A percentile compares a stretch with the other conserved stretches of the same genome.
These are phyloP conservation scores for Hymenoscyphus infarciens DNA, from an alignment of 2,329 filamentous ascomycete genomes.

Conservation along the genomic window DNA sequence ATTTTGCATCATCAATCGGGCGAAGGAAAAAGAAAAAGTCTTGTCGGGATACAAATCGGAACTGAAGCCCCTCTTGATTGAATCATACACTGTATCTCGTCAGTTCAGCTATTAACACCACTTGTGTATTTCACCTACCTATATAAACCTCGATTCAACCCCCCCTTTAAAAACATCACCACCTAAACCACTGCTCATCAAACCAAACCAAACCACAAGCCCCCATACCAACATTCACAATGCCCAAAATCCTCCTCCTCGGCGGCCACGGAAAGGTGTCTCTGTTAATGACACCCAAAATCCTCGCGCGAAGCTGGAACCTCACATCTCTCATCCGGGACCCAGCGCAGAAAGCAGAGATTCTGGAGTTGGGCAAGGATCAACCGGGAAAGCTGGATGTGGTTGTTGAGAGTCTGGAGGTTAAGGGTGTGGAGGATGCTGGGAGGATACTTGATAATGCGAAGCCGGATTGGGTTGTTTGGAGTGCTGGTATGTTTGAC, in stretches of 20 bases:
- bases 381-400: slow-evolving; percentile 48
- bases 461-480: slow-evolving; percentile 63
- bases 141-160: background rate
- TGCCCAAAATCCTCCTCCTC: slow-evolving; percentile 47
- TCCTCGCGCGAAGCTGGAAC: slow-evolving; percentile 70
- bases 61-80: background rate
- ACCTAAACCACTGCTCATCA: too few species aligned
- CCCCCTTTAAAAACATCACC: too few species aligned
- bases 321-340: slow-evolving; percentile 77
- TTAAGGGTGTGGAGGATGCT: slow-evolving; percentile 60
- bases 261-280: slow-evolving; percentile 81
- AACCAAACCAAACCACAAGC: background rate
- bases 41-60: background rate
- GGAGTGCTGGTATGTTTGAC: slow-evolving; percentile 55
- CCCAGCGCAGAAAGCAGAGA: slow-evolving; percentile 60
- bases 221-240: slow-evolving; percentile 1
- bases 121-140: background rate
- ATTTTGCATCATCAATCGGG: background rate
- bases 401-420: slow-evolving; percentile 59
- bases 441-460: slow-evolving; percentile 51
- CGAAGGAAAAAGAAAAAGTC: background rate
- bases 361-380: slow-evolving; percentile 49
- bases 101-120: background rate
- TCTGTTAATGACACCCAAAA: slow-evolving; percentile 69
- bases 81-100: background rate